These are phyloP conservation scores for Phytopythium helicoides DNA, from an alignment of 352 stramenopile species.

Conservation along the genomic window DNA sequence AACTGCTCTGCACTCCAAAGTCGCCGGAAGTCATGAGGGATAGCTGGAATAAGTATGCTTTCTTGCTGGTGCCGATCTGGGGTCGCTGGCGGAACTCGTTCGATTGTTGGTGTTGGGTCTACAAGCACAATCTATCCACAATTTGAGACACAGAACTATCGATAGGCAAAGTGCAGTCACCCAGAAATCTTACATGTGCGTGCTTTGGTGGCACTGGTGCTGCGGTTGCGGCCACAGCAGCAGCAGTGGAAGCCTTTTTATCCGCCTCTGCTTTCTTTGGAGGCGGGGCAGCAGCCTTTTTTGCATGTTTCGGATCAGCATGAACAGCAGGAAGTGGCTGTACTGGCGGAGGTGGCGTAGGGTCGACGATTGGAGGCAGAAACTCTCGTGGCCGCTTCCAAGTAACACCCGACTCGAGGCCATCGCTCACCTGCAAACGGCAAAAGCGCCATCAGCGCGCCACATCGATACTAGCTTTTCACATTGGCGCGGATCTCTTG, in stretches of 20 bases:
- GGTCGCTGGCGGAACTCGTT: neutral
- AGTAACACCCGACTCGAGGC: conserved; percentile 14
- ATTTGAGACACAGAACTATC: neutral
- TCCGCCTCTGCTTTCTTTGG: conserved; percentile 36
- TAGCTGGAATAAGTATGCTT: conserved; percentile 9
- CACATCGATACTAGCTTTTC: too few species aligned
- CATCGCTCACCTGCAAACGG: neutral
- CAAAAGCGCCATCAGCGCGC: neutral
- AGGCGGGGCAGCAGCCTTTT: conserved; percentile 23
- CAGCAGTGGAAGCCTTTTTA: conserved; percentile 20
- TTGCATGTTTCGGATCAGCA: conserved; percentile 28
- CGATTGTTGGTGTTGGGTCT: conserved; percentile 1
- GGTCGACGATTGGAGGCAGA: conserved; percentile 44
- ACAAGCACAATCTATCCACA: neutral
- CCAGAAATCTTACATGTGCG: conserved; percentile 50
- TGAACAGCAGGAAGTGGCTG: conserved; percentile 12
- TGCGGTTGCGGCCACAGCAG: neutral
- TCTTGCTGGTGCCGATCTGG: conserved; percentile 9
- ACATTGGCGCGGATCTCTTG: too few species aligned
- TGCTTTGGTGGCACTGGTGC: conserved; percentile 28
- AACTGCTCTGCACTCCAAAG: conserved; percentile 62
- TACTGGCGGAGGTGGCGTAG: conserved; percentile 7
- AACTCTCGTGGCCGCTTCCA: conserved; percentile 72
- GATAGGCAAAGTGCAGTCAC: too few species aligned
- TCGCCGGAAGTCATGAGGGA: conserved; percentile 62